These are phyloP conservation scores for Apiospora kogelbergensis DNA, from an alignment of 2,329 filamentous ascomycete species.

Conservation along the genomic window DNA sequence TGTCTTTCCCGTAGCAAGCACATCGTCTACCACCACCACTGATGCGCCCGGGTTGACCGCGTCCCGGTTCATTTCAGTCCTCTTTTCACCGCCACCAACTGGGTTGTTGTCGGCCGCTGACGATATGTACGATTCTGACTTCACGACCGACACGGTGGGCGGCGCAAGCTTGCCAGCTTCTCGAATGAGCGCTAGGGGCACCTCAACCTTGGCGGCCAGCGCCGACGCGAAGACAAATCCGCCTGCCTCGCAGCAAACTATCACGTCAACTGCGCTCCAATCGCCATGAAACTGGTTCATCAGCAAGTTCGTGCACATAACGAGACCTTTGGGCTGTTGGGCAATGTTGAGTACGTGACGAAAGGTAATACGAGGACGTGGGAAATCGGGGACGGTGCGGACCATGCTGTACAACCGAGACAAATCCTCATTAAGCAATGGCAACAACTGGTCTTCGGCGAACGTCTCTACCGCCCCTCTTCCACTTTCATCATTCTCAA, in stretches of 20 bases:
- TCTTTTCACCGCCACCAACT: conserved; percentile 25
- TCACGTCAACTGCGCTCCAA: conserved; percentile 44
- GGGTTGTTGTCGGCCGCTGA: conserved; percentile 29
- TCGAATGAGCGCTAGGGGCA: conserved; percentile 52
- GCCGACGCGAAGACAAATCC: conserved; percentile 56
- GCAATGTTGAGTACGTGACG: conserved; percentile 58
- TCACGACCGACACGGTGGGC: conserved; percentile 50
- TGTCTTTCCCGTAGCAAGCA: conserved; percentile 49
- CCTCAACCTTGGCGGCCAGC: conserved; percentile 40
- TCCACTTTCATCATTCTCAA: conserved; percentile 51
- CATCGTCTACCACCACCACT: conserved; percentile 60
- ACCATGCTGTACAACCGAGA: conserved; percentile 51
- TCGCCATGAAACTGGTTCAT: conserved; percentile 42
- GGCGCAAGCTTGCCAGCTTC: conserved; percentile 59
- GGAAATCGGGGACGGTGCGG: conserved; percentile 47
- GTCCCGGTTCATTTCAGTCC: conserved; percentile 51
- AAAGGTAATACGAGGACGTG: conserved; percentile 52
- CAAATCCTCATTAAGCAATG: conserved; percentile 47
- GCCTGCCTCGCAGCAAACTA: conserved; percentile 58
- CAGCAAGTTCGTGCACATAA: conserved; percentile 51
- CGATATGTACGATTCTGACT: conserved; percentile 54
- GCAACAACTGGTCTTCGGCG: conserved; percentile 40
- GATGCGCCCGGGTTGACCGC: conserved; percentile 38
- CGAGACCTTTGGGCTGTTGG: conserved; percentile 50
- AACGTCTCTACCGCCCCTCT: conserved; percentile 37